Evolutionary conservation across 2,329 filamentous ascomycete species (phyloP), one percentile per base, ranked within the genome.

Genomic region (Fusarium austroafricanum): DNA sequence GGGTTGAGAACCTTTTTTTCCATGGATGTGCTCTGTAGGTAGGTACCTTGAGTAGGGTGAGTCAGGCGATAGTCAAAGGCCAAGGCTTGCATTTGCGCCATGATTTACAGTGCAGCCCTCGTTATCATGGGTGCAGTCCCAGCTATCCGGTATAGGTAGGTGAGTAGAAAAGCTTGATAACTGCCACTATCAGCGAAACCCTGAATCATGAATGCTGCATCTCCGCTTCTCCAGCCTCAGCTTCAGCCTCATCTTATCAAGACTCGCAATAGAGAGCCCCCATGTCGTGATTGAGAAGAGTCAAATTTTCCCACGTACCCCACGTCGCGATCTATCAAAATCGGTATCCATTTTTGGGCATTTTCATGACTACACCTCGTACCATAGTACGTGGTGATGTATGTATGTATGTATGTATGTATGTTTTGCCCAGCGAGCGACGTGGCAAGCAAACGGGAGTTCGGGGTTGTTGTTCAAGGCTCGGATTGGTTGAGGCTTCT

Each of bases 101-200:
- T 63, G 56, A 59, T 63, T 67, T 64, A 68, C 58, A 55, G 39
- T 60, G 49, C 63, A 53, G 38, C 39, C 26, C 60, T 67, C 43
- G 47, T 65, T 54, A 46, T 65, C 64, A 54, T 49, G 63, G 55
- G 35, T 55, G 23, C 51, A 33, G 54, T 40, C 54, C 65, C 65
- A 60, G 65, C 58, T 51, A 18, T 52, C 38, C 55, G 65, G 65
- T 56, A 59, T 61, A 49, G 53, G 53, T 59, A 53, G 50, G 39
- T 42, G 47, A 49, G 31, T 55, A 55, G 20, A 44, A 44, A 49
- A 53, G 53, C 46, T 45, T 50, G 51, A 39, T 45, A 38, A 20
- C 40, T 21, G 10, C 29, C 29, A 45, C 7, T 21, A 35, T 31
- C 43, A 38, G 43, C 40, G 42, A 61, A 40, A 55, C 20, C 45